Evolutionary conservation across 345 rosid species (phyloP).

Genomic region (Salix suchowensis): DNA sequence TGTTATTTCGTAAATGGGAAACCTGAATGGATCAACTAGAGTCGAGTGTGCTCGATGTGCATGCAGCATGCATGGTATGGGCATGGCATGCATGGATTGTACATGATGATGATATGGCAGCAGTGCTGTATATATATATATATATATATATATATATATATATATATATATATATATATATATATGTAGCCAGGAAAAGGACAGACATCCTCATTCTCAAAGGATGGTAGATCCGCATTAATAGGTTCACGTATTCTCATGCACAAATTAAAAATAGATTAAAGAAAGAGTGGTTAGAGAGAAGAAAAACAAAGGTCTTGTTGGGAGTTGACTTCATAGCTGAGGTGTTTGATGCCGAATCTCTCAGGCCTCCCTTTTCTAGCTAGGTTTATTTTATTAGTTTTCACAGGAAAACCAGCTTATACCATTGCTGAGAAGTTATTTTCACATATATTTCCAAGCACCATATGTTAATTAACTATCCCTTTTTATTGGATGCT

Average conservation of each 20-base stretch:
- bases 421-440: neutral
- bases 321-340: constrained; percentile 43
- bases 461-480: neutral
- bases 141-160: too few relatives aligned
- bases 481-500: neutral
- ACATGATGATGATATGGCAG: neutral
- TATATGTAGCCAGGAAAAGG: constrained; percentile 11
- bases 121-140: neutral
- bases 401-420: neutral
- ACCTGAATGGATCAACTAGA: neutral
- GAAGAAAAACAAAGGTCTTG: constrained; percentile 8
- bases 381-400: neutral
- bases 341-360: constrained; percentile 20
- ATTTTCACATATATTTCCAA: neutral
- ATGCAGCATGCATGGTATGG: neutral
- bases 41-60: neutral
- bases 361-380: constrained; percentile 6
- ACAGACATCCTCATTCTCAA: constrained; percentile 36
- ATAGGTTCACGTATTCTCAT: constrained; percentile 41
- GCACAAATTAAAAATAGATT: constrained; percentile 10
- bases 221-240: constrained; percentile 33
- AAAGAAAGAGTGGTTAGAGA: neutral
- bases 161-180: too few relatives aligned
- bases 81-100: neutral
- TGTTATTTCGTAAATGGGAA: neutral